Percentiles rank a stretch among this genome's conserved stretches.
Conservation (phyloP, 441 rosid genomes). For the Rhodomyrtus psidioides region DNA sequence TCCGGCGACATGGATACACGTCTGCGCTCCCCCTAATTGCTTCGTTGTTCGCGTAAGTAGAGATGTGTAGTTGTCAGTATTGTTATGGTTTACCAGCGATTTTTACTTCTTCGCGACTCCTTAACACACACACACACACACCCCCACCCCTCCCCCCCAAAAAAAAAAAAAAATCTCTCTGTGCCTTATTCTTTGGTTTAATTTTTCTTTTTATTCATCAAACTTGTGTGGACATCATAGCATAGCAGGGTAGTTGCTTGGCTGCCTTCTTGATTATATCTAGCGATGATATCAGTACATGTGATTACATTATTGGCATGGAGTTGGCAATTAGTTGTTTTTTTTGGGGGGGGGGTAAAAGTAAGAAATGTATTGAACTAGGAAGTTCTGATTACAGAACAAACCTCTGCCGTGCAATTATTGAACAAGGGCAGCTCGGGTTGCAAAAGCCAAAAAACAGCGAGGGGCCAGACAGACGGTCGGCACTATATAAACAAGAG, state of each 20-base stretch:
- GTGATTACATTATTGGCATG: neutral
- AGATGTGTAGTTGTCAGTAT: neutral
- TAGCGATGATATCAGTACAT: neutral
- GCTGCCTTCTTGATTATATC: neutral
- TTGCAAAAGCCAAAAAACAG: too few species aligned
- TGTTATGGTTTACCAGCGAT: neutral
- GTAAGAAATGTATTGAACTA: too few species aligned
- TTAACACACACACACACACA: too few species aligned
- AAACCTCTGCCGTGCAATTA: too few species aligned
- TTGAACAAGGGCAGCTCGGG: too few species aligned
- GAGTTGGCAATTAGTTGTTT: neutral
- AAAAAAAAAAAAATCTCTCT: too few species aligned
- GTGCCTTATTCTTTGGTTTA: neutral
- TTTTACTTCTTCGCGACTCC: too few species aligned
- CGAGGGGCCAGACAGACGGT: too few species aligned
- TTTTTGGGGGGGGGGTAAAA: too few species aligned
- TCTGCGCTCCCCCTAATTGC: neutral
- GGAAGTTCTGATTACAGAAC: too few species aligned
- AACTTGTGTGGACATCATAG: neutral
- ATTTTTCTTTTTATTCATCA: neutral
- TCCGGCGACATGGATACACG: neutral
- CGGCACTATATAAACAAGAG: too few species aligned
- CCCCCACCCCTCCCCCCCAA: too few species aligned
- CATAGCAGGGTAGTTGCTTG: neutral
- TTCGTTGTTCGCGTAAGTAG: neutral